Evolutionary conservation across 106 monocot genomes (phyloP), one percentile per base, ranked within the genome.

Genomic region (Cymbidium sinense): DNA sequence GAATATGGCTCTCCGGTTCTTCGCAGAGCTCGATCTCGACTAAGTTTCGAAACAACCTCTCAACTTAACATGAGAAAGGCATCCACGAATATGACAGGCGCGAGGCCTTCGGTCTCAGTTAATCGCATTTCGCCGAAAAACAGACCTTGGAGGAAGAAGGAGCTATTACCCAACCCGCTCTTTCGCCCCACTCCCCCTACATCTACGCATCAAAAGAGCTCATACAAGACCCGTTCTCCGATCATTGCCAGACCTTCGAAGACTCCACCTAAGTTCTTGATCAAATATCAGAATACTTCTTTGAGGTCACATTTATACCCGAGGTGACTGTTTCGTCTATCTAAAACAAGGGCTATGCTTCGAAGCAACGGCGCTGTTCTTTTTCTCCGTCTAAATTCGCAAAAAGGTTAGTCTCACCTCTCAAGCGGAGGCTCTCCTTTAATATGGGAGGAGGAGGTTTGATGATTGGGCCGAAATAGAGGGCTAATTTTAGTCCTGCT

Each of bases 121-220:
- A 50, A 85, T 34, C 71, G 85, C 23, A 81, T 89, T 0, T 87
- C 89, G 13, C 86, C 89, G 6, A 91, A 81, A 76, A 78, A 84
- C 78, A 50, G 78, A 43, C 89, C 93, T 4, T 89, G 88, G 86
- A 82, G 77, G 25, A 93, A 90, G 84, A 94, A 91, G 2, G 91
- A 91, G 39, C 86, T 91, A 12, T 96, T 96, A 47, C 93, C 96
- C 5, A 96, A 91, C 28, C 87, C 96, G 10, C 36, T 82, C 43
- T 93, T 89, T 82, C 37, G 35, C 12, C 19, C 84, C 28, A 70
- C 85, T 34, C 36, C 84, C 20, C 76, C 78, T 21, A 31, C 76
- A 20, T 52, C 77, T 4, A 64, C 70, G 30, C 64, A 70, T 18
- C 79, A 74, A 4, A 75, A 74, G 33, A 84, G 41, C 51, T 86